These are phyloP conservation scores for Saposhnikovia divaricata DNA, from an alignment of 129 eudicot genomes.

Conservation along the genomic window DNA sequence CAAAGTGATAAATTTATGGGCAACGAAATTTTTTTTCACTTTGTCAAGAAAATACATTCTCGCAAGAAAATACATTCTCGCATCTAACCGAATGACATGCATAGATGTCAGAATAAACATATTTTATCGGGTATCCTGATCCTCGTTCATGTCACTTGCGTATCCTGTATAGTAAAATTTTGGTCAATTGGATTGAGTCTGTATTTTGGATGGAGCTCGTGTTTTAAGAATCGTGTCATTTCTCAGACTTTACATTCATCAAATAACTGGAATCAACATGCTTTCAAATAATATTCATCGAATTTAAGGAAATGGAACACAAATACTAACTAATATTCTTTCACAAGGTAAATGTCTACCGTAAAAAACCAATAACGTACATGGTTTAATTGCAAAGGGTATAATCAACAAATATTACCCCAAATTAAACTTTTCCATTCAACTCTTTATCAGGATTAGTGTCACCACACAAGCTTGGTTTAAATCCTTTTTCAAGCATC, in stretches of 20 bases:
- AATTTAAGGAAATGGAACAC: not conserved
- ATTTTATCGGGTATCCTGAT: too few relatives aligned
- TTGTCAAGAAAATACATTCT: too few relatives aligned
- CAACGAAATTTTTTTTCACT: too few relatives aligned
- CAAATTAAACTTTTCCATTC: not conserved
- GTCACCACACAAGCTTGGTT: conserved; percentile 17
- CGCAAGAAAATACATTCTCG: too few relatives aligned
- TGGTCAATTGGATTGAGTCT: too few relatives aligned
- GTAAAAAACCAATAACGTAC: not conserved
- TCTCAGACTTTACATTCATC: not conserved
- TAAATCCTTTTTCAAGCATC: conserved; percentile 37
- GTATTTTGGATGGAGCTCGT: too few relatives aligned
- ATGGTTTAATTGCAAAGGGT: not conserved
- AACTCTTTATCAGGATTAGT: not conserved
- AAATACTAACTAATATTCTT: not conserved
- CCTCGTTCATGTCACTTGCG: too few relatives aligned
- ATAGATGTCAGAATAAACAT: too few relatives aligned
- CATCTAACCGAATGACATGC: too few relatives aligned
- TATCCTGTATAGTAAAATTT: too few relatives aligned
- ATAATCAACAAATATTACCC: not conserved
- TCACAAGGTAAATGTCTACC: not conserved
- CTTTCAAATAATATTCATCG: not conserved
- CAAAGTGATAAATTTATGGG: too few relatives aligned
- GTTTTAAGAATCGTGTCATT: too few relatives aligned
- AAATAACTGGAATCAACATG: not conserved